These are phyloP conservation scores for Nicotiana noctiflora DNA, from an alignment of 257 asterid genomes.

Conservation along the genomic window DNA sequence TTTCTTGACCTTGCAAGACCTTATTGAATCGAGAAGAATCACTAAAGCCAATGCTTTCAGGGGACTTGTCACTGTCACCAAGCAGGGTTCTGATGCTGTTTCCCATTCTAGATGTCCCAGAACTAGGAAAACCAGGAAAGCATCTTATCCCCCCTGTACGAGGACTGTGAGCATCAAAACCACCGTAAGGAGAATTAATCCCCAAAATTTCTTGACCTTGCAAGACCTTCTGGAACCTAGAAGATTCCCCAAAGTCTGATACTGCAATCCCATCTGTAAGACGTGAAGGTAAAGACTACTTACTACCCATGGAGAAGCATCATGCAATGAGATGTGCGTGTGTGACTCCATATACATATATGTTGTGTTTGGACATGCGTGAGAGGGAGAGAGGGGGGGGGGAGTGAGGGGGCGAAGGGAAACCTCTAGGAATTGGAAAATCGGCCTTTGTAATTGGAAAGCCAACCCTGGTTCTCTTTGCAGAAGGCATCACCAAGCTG, in stretches of 20 bases:
- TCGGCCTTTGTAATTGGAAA: conserved; percentile 51
- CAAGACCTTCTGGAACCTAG: conserved; percentile 98
- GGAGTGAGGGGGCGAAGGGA: background rate
- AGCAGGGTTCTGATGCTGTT: conserved; percentile 26
- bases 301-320: conserved; percentile 1
- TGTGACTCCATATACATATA: background rate
- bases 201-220: conserved; percentile 99
- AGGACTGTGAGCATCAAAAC: conserved; percentile 38
- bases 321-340: background rate
- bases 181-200: conserved; percentile 37
- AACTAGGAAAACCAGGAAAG: conserved; percentile 31
- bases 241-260: conserved; percentile 67
- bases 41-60: conserved; percentile 29
- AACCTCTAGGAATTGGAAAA: conserved; percentile 51
- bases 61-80: conserved; percentile 29
- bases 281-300: background rate
- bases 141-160: conserved; percentile 41
- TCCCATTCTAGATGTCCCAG: conserved; percentile 29
- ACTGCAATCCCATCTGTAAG: conserved; percentile 55
- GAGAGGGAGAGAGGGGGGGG: background rate
- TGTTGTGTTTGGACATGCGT: background rate
- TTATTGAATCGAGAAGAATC: conserved; percentile 59
- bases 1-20: conserved; percentile 99
- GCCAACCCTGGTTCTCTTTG: conserved; percentile 70
- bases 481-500: conserved; percentile 52